A percentile compares a stretch with the other conserved stretches of the same genome.
phyloP scores from a whole-genome alignment of 306 rosid genomes.

The Luffa acutangula region DNA sequence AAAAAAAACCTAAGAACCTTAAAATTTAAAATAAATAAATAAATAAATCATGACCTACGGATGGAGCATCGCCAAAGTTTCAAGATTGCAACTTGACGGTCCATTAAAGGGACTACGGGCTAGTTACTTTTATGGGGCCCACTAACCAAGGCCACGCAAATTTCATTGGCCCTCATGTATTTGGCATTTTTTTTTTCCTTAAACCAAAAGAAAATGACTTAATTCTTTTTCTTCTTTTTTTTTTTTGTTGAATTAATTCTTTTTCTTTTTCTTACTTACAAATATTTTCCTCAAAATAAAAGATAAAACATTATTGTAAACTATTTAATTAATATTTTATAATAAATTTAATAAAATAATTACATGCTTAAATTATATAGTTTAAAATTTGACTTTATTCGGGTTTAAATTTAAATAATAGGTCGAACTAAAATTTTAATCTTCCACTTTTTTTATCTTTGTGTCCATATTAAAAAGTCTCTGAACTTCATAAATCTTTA shows the following conservation, averaged over 20 bases:
- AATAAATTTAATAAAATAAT: neutral
- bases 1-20: no score
- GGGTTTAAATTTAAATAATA: no score
- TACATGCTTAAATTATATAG: neutral
- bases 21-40: no score
- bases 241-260: no score
- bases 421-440: no score
- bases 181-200: neutral
- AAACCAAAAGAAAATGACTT: neutral
- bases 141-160: neutral
- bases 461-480: no score
- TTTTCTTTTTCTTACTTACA: neutral
- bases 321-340: neutral
- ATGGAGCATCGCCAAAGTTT: neutral
- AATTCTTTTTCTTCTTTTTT: neutral
- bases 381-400: no score
- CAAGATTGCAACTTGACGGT: neutral
- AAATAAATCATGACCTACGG: no score
- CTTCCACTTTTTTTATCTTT: no score
- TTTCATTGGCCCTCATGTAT: conserved; percentile 1
- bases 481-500: no score
- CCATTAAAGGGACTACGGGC: neutral
- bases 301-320: neutral
- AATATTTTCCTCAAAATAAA: neutral
- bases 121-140: neutral